Percentiles rank a stretch among this genome's conserved stretches.
phyloP scores from a whole-genome alignment of 1,139 yeast species.

The Kodamaea ohmeri region DNA sequence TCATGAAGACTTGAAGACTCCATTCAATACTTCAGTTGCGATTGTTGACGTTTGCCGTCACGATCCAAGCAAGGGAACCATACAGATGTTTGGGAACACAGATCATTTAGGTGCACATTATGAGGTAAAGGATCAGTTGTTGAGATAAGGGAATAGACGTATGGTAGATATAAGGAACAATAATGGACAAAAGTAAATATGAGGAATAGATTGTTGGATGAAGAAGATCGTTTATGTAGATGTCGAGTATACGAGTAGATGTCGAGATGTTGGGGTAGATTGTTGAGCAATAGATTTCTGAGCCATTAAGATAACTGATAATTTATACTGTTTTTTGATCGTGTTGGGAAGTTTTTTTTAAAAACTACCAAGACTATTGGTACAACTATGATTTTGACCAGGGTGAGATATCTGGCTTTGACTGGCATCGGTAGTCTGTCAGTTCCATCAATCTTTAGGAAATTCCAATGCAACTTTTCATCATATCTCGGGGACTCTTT shows the following conservation, averaged over 20 bases:
- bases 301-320: no score
- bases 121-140: constrained; percentile 33
- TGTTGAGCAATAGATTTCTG: no score
- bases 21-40: constrained; percentile 72
- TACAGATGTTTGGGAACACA: constrained; percentile 58
- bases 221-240: no score
- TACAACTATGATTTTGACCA: background rate
- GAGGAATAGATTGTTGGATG: constrained; percentile 1
- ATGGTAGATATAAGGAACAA: background rate
- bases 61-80: constrained; percentile 35
- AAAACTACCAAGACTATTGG: background rate
- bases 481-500: constrained; percentile 28
- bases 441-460: background rate
- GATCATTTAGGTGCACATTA: constrained; percentile 60
- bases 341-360: background rate
- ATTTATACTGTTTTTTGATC: no score
- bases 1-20: constrained; percentile 51
- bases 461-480: constrained; percentile 4
- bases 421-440: no score
- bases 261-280: no score
- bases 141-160: constrained; percentile 3
- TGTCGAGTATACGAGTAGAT: no score
- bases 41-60: constrained; percentile 53
- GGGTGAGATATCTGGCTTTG: background rate
- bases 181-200: background rate